Evolutionary conservation across 768 basidiomycete genomes (phyloP), one percentile per base, ranked within the genome.

Genomic region (Coprinellus micaceus): DNA sequence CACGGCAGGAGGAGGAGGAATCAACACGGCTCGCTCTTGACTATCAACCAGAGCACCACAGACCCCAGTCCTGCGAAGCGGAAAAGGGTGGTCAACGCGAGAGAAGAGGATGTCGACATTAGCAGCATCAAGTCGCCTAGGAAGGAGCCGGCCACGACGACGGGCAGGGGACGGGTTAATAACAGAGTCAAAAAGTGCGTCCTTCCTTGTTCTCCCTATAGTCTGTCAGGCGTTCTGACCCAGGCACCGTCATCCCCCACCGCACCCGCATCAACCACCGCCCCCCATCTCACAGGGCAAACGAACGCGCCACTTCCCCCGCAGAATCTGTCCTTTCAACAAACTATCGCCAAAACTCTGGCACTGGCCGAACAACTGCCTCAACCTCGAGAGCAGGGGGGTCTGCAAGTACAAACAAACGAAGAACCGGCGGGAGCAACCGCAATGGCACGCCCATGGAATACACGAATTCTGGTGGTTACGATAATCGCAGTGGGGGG

Each of bases 291-390:
- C 22, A 22, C 41, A 52, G 37, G 51, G 45, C 28, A 62, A 89
- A 69, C 26, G 87, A 89, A 63, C 84, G 88, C 50, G 79, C 77
- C 12, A 72, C 76, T 24, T 91, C 89, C 1, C 89, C 89, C 5
- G 78, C 88, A 12, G 89, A 90, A 63, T 91, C 89, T 9, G 64
- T 89, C 33, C 74, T 86, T 41, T 91, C 89, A 1, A 80, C 84
- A 65, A 82, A 81, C n/a, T 86, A 86, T 26, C 86, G 89, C 61
- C 69, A 81, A 52, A 80, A 76, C 22, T 67, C 71, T 24, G 74
- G 74, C 40, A 66, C 62, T 33, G 60, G 69, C 11, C 73, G 76
- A 41, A 66, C 64, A 52, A 59, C 60, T 17, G 61, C 62, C 33
- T 62, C 59, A 56, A 39, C 36, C 33, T 53, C 57, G 24, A 59